Evolutionary conservation across 2,329 filamentous ascomycete genomes (phyloP).

Genomic region (Fusarium sarcochroum): DNA sequence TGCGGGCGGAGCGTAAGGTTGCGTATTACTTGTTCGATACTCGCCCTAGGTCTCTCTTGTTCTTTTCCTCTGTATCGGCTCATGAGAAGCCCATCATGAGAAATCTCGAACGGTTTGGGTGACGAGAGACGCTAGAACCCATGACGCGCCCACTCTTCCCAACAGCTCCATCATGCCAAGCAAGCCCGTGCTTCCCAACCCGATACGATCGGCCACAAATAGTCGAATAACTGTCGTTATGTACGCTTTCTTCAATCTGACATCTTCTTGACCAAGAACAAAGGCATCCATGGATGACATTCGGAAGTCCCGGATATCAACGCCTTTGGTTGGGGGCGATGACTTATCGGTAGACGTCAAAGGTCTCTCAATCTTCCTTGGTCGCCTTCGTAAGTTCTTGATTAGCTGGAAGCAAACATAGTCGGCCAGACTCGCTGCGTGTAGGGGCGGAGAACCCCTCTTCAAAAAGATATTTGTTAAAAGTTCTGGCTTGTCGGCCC

Average conservation of each 20-base stretch:
- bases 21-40: neutral
- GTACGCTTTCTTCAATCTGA: slow-evolving; percentile 53
- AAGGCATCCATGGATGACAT: slow-evolving; percentile 67
- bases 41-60: neutral
- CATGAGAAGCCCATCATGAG: slow-evolving; percentile 16
- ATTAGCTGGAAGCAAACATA: slow-evolving; percentile 61
- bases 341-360: slow-evolving; percentile 55
- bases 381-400: slow-evolving; percentile 59
- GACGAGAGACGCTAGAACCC: slow-evolving; percentile 47
- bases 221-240: slow-evolving; percentile 56
- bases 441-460: slow-evolving; percentile 54
- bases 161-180: slow-evolving; percentile 52
- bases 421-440: slow-evolving; percentile 54
- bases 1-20: neutral
- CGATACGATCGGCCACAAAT: slow-evolving; percentile 61
- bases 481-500: slow-evolving; percentile 67
- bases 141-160: slow-evolving; percentile 53
- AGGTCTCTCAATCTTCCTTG: slow-evolving; percentile 58
- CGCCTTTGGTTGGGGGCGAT: slow-evolving; percentile 13
- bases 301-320: slow-evolving; percentile 63
- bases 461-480: slow-evolving; percentile 63
- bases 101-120: slow-evolving; percentile 9
- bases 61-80: neutral
- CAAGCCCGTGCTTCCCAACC: slow-evolving; percentile 54
- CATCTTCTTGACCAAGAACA: slow-evolving; percentile 55